Evolutionary conservation across 2,329 filamentous ascomycete genomes (phyloP), one percentile per base, ranked within the genome.

Genomic region (Fusarium sp.): DNA sequence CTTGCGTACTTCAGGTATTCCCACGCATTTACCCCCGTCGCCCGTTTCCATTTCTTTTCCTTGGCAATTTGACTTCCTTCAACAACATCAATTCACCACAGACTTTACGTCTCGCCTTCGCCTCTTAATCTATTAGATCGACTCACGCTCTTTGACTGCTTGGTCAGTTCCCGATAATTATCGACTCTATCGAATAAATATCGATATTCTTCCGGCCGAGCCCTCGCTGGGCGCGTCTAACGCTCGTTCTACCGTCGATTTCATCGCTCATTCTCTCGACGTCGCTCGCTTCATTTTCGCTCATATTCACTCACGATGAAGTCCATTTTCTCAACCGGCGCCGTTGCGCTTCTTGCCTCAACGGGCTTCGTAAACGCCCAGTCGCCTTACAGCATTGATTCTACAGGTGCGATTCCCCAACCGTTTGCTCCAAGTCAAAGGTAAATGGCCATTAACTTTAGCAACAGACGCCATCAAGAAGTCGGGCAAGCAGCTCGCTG

Each of bases 401-500:
- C 47, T 41, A 63, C 52, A 54, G 72, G 75, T 77, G 54, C 52
- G 65, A 41, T 42, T 23, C 38, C 28, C 24, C 41, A 35, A 57
- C 43, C 13, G 20, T 31, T 21, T 9, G 23, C 26, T 26, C 26
- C 9, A 9, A 9, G 33, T 35, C 31, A 6, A n/a, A 44, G 31
- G 37, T 26, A 42, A 47, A 46, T 24, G 41, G 42, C 20, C n/a
- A 63, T 68, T 75, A 44, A 75, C 56, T 50, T 33, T 39, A 31
- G 23, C 47, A 29, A n/a, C 39, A 82, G 81, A 72, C 43, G 74
- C 70, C 42, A 84, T 84, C 59, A 81, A 80, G 52, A 70, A 78
- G 43, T 78, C 80, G 4, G 80, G 82, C 37, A 74, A 76, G 21
- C 75, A 75, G 23, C 67, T 84, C 29, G 83, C 82, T 6, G 82